These are phyloP conservation scores for Nadsonia commutata DNA, from an alignment of 1,139 yeast species.

Conservation along the genomic window DNA sequence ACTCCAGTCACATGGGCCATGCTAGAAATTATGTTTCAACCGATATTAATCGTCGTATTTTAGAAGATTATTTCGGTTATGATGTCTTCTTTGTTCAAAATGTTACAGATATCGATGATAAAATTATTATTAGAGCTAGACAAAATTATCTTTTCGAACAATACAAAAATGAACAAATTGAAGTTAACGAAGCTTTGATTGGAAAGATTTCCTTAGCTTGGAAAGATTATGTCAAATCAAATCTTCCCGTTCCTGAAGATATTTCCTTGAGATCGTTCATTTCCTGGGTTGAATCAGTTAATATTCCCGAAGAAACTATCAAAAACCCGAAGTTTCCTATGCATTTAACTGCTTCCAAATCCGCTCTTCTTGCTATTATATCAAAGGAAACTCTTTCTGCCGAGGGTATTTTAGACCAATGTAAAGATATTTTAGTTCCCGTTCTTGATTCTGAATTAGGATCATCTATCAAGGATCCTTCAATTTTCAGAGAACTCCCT, in stretches of 20 bases:
- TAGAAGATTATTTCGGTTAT: slow-evolving; percentile 85
- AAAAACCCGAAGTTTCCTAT: slow-evolving; percentile 73
- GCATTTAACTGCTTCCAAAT: slow-evolving; percentile 53
- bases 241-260: slow-evolving; percentile 33
- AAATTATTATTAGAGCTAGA: slow-evolving; percentile 87
- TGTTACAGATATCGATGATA: slow-evolving; percentile 95
- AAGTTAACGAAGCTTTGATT: slow-evolving; percentile 28
- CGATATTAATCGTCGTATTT: slow-evolving; percentile 78
- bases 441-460: slow-evolving; percentile 60
- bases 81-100: slow-evolving; percentile 80
- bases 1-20: slow-evolving; percentile 97
- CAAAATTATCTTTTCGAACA: slow-evolving; percentile 69
- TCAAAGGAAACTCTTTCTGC: slow-evolving; percentile 14
- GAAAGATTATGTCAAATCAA: slow-evolving; percentile 36
- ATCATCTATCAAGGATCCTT: slow-evolving; percentile 66
- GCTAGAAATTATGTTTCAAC: slow-evolving; percentile 93
- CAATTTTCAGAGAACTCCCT: slow-evolving; percentile 67
- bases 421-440: slow-evolving; percentile 66
- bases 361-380: slow-evolving; percentile 31
- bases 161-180: slow-evolving; percentile 23
- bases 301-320: slow-evolving; percentile 35
- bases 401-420: slow-evolving; percentile 31
- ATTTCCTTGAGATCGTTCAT: slow-evolving; percentile 26
- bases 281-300: slow-evolving; percentile 37
- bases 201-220: slow-evolving; percentile 32